Evolutionary conservation across 495 filamentous ascomycete genomes (phyloP).

Genomic region (Filosporella fistucella): DNA sequence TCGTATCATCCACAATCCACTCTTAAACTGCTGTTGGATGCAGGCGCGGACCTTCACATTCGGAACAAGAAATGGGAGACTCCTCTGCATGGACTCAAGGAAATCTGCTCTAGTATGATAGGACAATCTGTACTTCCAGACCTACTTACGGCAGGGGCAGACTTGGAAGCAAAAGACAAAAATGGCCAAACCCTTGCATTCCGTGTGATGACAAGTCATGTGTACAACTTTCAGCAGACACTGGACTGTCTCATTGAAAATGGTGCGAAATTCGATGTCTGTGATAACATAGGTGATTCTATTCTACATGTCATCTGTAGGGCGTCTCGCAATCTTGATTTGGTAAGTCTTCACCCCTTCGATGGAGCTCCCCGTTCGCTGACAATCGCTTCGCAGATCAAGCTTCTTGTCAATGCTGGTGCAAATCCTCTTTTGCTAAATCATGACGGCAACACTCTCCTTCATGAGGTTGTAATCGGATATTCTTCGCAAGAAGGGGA

Average conservation of each 20-base stretch:
- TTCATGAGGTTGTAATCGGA: conserved; percentile 5
- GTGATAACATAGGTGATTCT: background rate
- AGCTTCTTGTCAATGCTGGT: conserved; percentile 9
- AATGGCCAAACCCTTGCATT: conserved; percentile 16
- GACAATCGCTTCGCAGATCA: background rate
- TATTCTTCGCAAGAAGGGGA: background rate
- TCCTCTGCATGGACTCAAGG: conserved; percentile 4
- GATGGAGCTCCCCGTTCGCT: too few species aligned
- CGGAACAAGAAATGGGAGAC: conserved; percentile 6
- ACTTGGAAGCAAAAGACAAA: conserved; percentile 22
- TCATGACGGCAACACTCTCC: conserved; percentile 11
- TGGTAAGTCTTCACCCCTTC: background rate
- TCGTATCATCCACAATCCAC: background rate
- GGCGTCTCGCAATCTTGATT: background rate
- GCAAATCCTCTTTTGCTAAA: conserved; percentile 4
- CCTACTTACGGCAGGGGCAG: conserved; percentile 13
- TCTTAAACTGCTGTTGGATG: background rate
- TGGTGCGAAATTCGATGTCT: background rate
- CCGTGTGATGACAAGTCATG: background rate
- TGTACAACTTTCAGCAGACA: background rate
- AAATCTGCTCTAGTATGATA: background rate
- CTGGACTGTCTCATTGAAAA: background rate
- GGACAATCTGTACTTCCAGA: background rate
- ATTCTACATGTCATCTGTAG: background rate
- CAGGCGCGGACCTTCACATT: conserved; percentile 7